Percentiles rank a stretch among this genome's conserved stretches.
Evolutionary conservation across 805 yeast species (phyloP).

Genomic region (Wickerhamiella vanderwaltii): DNA sequence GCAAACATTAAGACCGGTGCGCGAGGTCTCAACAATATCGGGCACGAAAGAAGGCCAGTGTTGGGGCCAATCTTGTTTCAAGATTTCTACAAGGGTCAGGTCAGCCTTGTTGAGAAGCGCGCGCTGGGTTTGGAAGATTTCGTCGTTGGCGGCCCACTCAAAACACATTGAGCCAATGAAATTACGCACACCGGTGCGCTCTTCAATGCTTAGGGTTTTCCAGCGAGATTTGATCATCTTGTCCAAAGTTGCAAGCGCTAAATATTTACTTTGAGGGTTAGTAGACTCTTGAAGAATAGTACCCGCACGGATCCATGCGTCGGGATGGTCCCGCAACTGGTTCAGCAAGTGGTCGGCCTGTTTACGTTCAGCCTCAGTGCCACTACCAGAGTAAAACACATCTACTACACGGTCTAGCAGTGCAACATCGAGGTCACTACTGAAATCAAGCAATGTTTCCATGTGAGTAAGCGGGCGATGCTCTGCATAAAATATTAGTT

Average conservation of each 20-base stretch:
- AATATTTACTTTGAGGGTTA: slow-evolving; percentile 80
- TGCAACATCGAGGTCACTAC: slow-evolving; percentile 66
- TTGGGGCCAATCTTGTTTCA: slow-evolving; percentile 98
- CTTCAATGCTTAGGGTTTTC: slow-evolving; percentile 83
- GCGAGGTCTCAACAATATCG: slow-evolving; percentile 74
- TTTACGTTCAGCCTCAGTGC: slow-evolving; percentile 39
- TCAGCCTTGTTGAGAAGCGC: slow-evolving; percentile 87
- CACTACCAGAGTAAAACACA: slow-evolving; percentile 70
- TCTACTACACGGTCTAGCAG: slow-evolving; percentile 75
- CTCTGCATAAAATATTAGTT: too few species aligned
- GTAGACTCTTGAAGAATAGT: slow-evolving; percentile 66
- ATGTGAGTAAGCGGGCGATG: slow-evolving; percentile 32
- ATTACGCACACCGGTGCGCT: slow-evolving; percentile 84
- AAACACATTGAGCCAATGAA: slow-evolving; percentile 91
- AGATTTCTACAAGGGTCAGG: slow-evolving; percentile 81
- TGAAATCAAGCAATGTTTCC: slow-evolving; percentile 83
- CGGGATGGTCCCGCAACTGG: slow-evolving; percentile 80
- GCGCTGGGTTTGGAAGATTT: slow-evolving; percentile 54
- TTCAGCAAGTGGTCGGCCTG: slow-evolving; percentile 31
- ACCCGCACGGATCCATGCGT: slow-evolving; percentile 92
- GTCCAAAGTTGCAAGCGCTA: slow-evolving; percentile 82
- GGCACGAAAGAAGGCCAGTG: slow-evolving; percentile 97
- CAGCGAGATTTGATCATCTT: slow-evolving; percentile 83
- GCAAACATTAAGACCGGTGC: slow-evolving; percentile 82
- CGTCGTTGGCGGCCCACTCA: slow-evolving; percentile 75